phyloP scores from a whole-genome alignment of 495 filamentous ascomycete genomes.

The Podospora pseudoanserina region DNA sequence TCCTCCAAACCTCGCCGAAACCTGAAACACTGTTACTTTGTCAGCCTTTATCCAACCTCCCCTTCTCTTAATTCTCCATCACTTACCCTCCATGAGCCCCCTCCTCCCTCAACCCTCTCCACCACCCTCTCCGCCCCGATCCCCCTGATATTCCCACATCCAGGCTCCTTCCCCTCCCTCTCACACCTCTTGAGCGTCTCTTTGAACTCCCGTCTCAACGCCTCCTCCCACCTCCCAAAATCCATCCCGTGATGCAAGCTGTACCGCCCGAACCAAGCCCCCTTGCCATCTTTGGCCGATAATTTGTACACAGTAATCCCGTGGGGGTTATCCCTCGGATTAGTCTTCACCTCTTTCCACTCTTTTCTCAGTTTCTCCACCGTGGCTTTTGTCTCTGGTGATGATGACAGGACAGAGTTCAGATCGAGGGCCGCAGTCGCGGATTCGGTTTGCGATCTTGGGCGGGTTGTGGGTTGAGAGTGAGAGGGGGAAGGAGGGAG shows the following conservation, averaged over 20 bases:
- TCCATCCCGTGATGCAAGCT: constrained; percentile 63
- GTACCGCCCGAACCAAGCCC: constrained; percentile 83
- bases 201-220: constrained; percentile 57
- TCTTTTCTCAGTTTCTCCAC: constrained; percentile 57
- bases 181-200: constrained; percentile 56
- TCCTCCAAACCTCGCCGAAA: constrained; percentile 85
- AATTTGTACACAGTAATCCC: constrained; percentile 78
- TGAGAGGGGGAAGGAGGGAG: constrained; percentile 44
- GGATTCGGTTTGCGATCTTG: constrained; percentile 35
- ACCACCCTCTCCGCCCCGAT: constrained; percentile 76
- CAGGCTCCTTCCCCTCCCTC: constrained; percentile 46
- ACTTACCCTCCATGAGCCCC: constrained; percentile 59
- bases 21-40: constrained; percentile 57
- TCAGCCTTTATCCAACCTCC: neutral
- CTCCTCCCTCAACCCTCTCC: constrained; percentile 52
- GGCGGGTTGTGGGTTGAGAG: constrained; percentile 10
- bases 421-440: neutral
- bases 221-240: constrained; percentile 69
- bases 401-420: neutral
- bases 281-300: constrained; percentile 70
- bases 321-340: constrained; percentile 65
- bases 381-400: constrained; percentile 3
- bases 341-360: constrained; percentile 83
- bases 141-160: constrained; percentile 71
- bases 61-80: neutral